A percentile compares a stretch with the other conserved stretches of the same genome.
Conservation (phyloP, 2,329 filamentous ascomycete genomes). For the Celoporthe dispersa region DNA sequence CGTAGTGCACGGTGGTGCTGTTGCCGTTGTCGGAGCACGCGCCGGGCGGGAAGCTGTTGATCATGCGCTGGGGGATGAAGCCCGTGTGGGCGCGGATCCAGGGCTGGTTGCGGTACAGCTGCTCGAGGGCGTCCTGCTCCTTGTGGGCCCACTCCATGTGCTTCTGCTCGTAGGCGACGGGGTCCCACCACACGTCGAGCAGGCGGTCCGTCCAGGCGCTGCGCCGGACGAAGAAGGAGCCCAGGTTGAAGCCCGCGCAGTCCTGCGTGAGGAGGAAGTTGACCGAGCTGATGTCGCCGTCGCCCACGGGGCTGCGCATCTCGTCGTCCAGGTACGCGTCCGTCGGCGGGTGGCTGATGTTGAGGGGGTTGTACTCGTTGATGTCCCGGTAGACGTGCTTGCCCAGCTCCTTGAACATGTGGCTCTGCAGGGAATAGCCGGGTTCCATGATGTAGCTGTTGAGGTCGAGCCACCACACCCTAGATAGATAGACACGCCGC, state of each 20-base stretch:
- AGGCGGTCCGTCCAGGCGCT: slow-evolving; percentile 89
- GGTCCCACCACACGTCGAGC: slow-evolving; percentile 98
- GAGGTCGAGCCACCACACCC: slow-evolving; percentile 99
- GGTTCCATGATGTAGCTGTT: slow-evolving; percentile 99
- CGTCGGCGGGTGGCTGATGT: slow-evolving; percentile 83
- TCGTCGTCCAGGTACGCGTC: slow-evolving; percentile 76
- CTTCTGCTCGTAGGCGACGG: slow-evolving; percentile 94
- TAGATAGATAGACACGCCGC: slow-evolving; percentile 44
- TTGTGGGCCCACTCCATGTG: slow-evolving; percentile 99
- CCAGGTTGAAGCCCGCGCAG: slow-evolving; percentile 93
- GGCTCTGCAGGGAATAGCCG: slow-evolving; percentile 82
- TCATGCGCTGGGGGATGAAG: slow-evolving; percentile 87
- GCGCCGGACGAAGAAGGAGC: slow-evolving; percentile 89
- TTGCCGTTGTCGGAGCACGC: slow-evolving; percentile 82
- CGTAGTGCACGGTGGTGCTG: slow-evolving; percentile 82
- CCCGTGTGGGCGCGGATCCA: slow-evolving; percentile 89
- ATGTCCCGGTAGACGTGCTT: slow-evolving; percentile 89
- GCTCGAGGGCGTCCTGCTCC: slow-evolving; percentile 93
- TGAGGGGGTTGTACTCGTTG: slow-evolving; percentile 92
- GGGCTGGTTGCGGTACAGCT: slow-evolving; percentile 87
- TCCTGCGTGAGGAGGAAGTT: slow-evolving; percentile 91
- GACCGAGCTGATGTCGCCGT: slow-evolving; percentile 77
- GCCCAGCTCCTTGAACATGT: slow-evolving; percentile 83
- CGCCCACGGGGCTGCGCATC: slow-evolving; percentile 73
- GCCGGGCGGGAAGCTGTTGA: slow-evolving; percentile 92